Base-by-base conservation (phyloP, 306 rosid species). In the cucumber (Cucumis sativus) region DNA sequence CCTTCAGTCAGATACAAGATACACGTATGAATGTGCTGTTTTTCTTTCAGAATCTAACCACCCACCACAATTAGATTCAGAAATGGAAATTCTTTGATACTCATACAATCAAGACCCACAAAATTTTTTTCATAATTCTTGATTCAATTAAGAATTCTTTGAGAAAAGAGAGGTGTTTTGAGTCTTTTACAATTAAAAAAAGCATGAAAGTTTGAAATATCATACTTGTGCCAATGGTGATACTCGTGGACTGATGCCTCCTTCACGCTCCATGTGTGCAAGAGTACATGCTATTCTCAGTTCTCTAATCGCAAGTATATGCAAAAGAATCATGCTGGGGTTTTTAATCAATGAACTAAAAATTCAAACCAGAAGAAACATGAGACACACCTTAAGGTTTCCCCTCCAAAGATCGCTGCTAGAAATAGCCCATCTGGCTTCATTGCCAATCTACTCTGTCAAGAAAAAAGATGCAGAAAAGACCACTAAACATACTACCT, bases 241-340 rank as follows among this genome's bases (percentile, higher is more conserved):
- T 64, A 89, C 39, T 76, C 96, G 88, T 59, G 98, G 98, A 88
- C 98, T 92, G 83, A 92, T 89, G 74, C 98, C 97, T 77, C 98
- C 98, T 85, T 94, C 97, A 70, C 97, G 97, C 83, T 92, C 98
- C 96, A 94, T 92, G 80, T 94, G 98, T 64, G 98, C 98, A 64
- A 94, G 84, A 13, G 98, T 94, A 87, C 98, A 94, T 33, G 98
- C 96, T 82, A 94, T 90, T 88, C 98, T 88, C 81, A 94, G 93
- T 82, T 92, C 98, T 89, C 98, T 94, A 82, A 65, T 76, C 76
- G 70, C 72, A 84, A 23, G 71, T 40, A 77, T 10, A 60, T 75
- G 66, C 47, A 80, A 3, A 64, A 74, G 69, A 74, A 83, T 84
- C 66, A 77, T 33, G 47, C 25, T 76, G 60, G 79, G 25, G 72